Conservation (phyloP, 352 stramenopile genomes). For the Globisporangium apiculatum region DNA sequence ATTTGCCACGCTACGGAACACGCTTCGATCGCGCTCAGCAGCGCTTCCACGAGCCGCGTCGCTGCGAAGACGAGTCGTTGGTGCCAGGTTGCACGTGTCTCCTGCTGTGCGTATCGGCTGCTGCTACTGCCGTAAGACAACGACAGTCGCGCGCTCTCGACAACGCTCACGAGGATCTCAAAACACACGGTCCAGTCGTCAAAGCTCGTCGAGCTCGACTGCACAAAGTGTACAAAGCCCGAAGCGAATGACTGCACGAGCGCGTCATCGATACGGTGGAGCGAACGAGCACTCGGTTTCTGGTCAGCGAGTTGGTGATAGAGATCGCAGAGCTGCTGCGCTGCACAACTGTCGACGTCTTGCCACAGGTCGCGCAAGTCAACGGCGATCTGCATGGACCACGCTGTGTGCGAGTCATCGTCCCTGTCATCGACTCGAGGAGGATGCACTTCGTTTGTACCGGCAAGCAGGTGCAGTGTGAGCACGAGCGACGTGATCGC, state of each 20-base stretch:
- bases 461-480: constrained; percentile 21
- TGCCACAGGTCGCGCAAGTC: constrained; percentile 10
- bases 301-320: background rate
- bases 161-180: constrained; percentile 25
- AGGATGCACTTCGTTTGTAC: background rate
- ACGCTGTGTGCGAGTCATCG: too few relatives aligned
- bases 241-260: constrained; percentile 3
- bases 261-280: background rate
- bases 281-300: background rate
- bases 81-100: background rate
- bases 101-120: too few relatives aligned
- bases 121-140: too few relatives aligned
- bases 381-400: background rate
- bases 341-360: constrained; percentile 1
- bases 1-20: constrained; percentile 24
- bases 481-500: constrained; percentile 35
- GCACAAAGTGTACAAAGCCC: background rate
- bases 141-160: constrained; percentile 1
- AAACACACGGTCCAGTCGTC: constrained; percentile 20
- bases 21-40: constrained; percentile 22
- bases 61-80: background rate
- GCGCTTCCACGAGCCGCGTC: constrained; percentile 31
- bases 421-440: too few relatives aligned
- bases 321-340: background rate
- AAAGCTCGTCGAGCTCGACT: background rate